Percentiles rank a stretch among this genome's conserved stretches.
These are phyloP conservation scores for Saccharomyces hybrid DNA, from an alignment of 1,139 yeast species.

Conservation along the genomic window DNA sequence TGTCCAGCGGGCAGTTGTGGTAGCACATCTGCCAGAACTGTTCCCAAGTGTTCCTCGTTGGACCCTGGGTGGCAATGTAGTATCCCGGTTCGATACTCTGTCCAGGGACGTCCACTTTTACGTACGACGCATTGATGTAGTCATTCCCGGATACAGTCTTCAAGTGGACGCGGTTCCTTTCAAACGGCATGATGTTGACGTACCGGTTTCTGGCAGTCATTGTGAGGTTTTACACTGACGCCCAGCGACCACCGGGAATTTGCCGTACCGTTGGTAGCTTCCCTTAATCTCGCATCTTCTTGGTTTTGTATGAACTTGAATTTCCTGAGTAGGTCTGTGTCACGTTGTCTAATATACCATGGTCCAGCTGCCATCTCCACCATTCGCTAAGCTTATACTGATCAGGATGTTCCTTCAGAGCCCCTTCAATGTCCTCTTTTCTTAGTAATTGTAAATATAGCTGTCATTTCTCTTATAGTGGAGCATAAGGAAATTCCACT, in stretches of 20 bases:
- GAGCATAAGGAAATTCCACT: background rate
- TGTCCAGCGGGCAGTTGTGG: slow-evolving; percentile 37
- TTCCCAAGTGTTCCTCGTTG: slow-evolving; percentile 49
- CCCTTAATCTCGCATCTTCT: slow-evolving; percentile 33
- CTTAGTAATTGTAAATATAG: background rate
- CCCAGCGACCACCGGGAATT: slow-evolving; percentile 31
- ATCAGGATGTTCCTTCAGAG: background rate
- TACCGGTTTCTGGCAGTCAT: slow-evolving; percentile 45
- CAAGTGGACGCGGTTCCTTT: slow-evolving; percentile 45
- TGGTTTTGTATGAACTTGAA: slow-evolving; percentile 29
- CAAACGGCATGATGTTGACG: slow-evolving; percentile 53
- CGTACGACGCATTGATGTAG: slow-evolving; percentile 43
- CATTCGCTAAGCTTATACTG: background rate
- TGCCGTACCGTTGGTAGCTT: slow-evolving; percentile 27
- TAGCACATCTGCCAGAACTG: slow-evolving; percentile 88
- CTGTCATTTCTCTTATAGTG: background rate
- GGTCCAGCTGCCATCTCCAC: slow-evolving; percentile 14
- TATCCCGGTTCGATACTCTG: slow-evolving; percentile 22
- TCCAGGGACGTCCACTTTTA: slow-evolving; percentile 26
- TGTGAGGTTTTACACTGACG: slow-evolving; percentile 24
- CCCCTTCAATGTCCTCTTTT: background rate
- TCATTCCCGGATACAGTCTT: slow-evolving; percentile 31
- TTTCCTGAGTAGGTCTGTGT: slow-evolving; percentile 19
- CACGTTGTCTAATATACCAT: slow-evolving; percentile 26
- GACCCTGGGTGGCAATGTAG: slow-evolving; percentile 68